Conservation (phyloP, 2,329 filamentous ascomycete genomes). For the Alternaria sp. region DNA sequence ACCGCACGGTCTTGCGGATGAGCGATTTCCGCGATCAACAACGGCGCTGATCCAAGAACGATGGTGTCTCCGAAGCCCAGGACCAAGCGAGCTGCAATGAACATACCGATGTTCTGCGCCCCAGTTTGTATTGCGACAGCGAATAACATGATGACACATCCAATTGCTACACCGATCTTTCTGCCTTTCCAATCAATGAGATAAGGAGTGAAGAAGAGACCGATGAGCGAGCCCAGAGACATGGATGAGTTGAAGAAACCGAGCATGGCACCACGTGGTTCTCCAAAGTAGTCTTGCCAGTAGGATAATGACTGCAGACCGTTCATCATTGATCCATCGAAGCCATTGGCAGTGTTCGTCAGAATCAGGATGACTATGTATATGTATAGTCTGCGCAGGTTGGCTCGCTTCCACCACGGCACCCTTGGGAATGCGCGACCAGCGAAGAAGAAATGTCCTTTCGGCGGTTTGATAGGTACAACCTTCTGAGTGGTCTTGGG, state of each 20-base stretch:
- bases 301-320: conserved; percentile 35
- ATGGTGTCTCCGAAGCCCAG: conserved; percentile 39
- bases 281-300: conserved; percentile 33
- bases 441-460: too few relatives aligned
- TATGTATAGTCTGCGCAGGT: conserved; percentile 21
- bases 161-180: conserved; percentile 35
- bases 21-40: background rate
- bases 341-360: conserved; percentile 57
- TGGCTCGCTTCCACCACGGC: conserved; percentile 18
- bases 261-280: conserved; percentile 35
- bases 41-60: conserved; percentile 16
- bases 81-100: conserved; percentile 38
- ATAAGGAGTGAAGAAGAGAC: conserved; percentile 30
- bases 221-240: conserved; percentile 26
- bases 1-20: conserved; percentile 37
- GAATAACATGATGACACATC: conserved; percentile 40
- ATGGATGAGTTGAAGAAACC: conserved; percentile 36
- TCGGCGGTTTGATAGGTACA: too few relatives aligned
- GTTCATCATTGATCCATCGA: conserved; percentile 52
- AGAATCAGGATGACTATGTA: conserved; percentile 21
- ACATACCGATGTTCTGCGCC: conserved; percentile 40
- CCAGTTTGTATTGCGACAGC: conserved; percentile 35
- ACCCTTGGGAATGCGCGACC: conserved; percentile 14
- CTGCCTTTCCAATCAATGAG: conserved; percentile 36
- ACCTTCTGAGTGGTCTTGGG: too few relatives aligned